Conservation (phyloP, 192 early-diverging fungal genomes). For the Backusella parvicylindrica region DNA sequence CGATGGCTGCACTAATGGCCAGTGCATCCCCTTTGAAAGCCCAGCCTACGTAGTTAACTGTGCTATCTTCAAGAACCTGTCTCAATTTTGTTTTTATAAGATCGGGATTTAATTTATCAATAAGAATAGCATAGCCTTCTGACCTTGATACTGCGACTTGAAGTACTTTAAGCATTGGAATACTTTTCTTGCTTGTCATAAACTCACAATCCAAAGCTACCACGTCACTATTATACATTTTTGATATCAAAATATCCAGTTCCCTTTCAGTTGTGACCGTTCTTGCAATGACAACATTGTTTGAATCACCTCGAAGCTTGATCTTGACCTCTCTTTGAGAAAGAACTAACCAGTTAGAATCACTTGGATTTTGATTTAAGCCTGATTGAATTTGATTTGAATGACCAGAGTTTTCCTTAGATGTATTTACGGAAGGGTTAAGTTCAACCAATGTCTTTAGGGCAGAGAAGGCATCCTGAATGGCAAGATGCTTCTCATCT, state of each 20-base stretch:
- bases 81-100: neutral
- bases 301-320: neutral
- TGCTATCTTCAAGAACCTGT: slow-evolving; percentile 1
- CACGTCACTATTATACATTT: neutral
- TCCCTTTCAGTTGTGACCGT: slow-evolving; percentile 11
- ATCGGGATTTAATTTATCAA: slow-evolving; percentile 1
- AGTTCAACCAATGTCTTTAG: neutral
- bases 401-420: neutral
- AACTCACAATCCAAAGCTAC: slow-evolving; percentile 37
- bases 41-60: slow-evolving; percentile 15
- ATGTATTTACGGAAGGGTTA: neutral
- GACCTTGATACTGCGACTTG: slow-evolving; percentile 24
- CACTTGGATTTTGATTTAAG: neutral
- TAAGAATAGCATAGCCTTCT: slow-evolving; percentile 22
- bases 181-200: slow-evolving; percentile 9
- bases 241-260: slow-evolving; percentile 10
- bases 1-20: slow-evolving; percentile 20
- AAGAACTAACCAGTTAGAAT: neutral
- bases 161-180: slow-evolving; percentile 25
- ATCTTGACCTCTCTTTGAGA: neutral
- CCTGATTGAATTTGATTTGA: neutral
- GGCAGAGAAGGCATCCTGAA: neutral
- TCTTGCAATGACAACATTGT: slow-evolving; percentile 1
- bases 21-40: slow-evolving; percentile 26
- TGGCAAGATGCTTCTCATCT: neutral